Evolutionary conservation across 2,329 filamentous ascomycete species (phyloP).

Genomic region (Aquanectria penicillioides): DNA sequence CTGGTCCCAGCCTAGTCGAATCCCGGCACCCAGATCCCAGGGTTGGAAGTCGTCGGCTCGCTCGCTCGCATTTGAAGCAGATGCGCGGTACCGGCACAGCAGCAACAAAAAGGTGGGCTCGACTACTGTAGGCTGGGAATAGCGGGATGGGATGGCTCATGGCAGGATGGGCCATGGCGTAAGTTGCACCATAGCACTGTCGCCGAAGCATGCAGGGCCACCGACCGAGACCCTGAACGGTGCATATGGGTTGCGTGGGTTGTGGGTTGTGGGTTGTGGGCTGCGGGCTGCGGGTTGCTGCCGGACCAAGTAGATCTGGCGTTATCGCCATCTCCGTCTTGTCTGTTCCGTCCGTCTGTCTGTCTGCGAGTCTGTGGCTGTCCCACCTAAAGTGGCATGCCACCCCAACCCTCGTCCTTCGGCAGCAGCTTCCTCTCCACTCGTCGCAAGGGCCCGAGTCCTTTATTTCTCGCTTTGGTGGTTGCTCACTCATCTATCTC

Average conservation of each 20-base stretch:
- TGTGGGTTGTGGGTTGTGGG: slow-evolving; percentile 1
- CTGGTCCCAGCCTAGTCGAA: neutral
- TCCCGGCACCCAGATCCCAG: slow-evolving; percentile 1
- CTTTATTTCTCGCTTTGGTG: slow-evolving; percentile 4
- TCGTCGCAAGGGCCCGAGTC: slow-evolving; percentile 8
- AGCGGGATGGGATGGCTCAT: neutral
- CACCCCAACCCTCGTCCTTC: slow-evolving; percentile 16
- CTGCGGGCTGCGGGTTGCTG: slow-evolving; percentile 4
- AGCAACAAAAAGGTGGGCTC: neutral
- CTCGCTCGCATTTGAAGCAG: slow-evolving; percentile 13
- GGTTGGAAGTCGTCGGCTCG: slow-evolving; percentile 3
- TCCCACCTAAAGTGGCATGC: slow-evolving; percentile 21
- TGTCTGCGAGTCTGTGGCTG: slow-evolving; percentile 15
- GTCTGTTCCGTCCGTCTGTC: neutral
- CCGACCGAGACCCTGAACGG: neutral
- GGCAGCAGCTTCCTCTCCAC: slow-evolving; percentile 17
- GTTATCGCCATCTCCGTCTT: slow-evolving; percentile 22
- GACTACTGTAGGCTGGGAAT: neutral
- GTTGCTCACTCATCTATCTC: slow-evolving; percentile 11
- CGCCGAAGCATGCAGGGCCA: slow-evolving; percentile 7
- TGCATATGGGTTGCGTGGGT: neutral
- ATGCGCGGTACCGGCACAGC: slow-evolving; percentile 6
- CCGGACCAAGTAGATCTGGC: slow-evolving; percentile 19
- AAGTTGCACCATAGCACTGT: too few relatives aligned
- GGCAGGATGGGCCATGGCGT: too few relatives aligned